Percentiles rank a stretch among this genome's conserved stretches.
Evolutionary conservation across 2,329 filamentous ascomycete species (phyloP).

Genomic region (Colletotrichum australisinense): DNA sequence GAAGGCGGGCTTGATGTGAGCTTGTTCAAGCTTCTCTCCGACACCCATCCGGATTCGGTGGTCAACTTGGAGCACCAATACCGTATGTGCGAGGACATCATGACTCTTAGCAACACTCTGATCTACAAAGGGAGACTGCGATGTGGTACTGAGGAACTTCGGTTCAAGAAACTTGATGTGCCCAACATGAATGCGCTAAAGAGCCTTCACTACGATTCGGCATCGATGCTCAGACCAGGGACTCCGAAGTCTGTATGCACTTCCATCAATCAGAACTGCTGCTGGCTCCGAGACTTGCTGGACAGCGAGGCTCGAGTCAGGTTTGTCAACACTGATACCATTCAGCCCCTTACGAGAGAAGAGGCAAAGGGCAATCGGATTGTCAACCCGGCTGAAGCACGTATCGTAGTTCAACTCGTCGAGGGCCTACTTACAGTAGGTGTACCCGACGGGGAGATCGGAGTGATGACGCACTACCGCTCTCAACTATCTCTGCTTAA

Average conservation of each 20-base stretch:
- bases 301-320: slow-evolving; percentile 79
- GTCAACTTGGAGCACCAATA: slow-evolving; percentile 96
- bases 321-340: slow-evolving; percentile 88
- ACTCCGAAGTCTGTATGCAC: slow-evolving; percentile 67
- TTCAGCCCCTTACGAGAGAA: slow-evolving; percentile 75
- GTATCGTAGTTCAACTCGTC: slow-evolving; percentile 82
- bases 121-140: slow-evolving; percentile 94
- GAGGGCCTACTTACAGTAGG: slow-evolving; percentile 81
- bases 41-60: slow-evolving; percentile 86
- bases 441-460: slow-evolving; percentile 80
- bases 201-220: slow-evolving; percentile 67
- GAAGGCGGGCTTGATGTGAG: slow-evolving; percentile 90
- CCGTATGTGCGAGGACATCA: slow-evolving; percentile 97
- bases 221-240: slow-evolving; percentile 53
- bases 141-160: slow-evolving; percentile 84
- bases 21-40: slow-evolving; percentile 92
- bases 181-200: slow-evolving; percentile 72
- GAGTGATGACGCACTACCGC: slow-evolving; percentile 97
- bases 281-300: slow-evolving; percentile 83
- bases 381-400: slow-evolving; percentile 86
- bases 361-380: slow-evolving; percentile 85
- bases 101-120: slow-evolving; percentile 90
- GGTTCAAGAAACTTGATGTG: slow-evolving; percentile 74
- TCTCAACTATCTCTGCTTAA: slow-evolving; percentile 89
- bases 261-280: slow-evolving; percentile 60